A percentile compares a stretch with the other conserved stretches of the same genome.
Evolutionary conservation across 192 early-diverging fungal genomes (phyloP).

Genomic region (Entomortierella lignicola): DNA sequence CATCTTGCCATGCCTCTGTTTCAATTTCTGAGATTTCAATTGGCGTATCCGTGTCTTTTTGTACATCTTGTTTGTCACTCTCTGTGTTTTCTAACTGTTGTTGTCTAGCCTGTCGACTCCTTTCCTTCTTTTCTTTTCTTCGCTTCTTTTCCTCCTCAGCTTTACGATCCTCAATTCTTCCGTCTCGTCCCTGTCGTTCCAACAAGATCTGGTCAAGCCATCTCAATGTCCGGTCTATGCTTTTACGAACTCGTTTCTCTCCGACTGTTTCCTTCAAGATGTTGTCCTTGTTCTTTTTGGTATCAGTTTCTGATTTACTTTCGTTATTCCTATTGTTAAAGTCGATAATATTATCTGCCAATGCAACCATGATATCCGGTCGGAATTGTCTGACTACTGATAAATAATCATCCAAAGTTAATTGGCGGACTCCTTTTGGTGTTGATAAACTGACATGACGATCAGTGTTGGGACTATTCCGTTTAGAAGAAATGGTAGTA

Average conservation of each 20-base stretch:
- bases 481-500: constrained; percentile 8
- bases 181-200: constrained; percentile 28
- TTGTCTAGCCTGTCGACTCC: neutral
- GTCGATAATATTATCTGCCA: constrained; percentile 59
- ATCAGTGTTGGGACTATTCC: constrained; percentile 58
- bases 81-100: no score
- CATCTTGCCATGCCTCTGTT: constrained; percentile 30
- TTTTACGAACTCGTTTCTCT: constrained; percentile 57
- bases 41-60: neutral
- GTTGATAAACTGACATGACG: constrained; percentile 61
- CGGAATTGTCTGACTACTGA: constrained; percentile 55
- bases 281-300: neutral
- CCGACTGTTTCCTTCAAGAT: neutral
- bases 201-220: constrained; percentile 62
- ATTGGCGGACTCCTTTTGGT: constrained; percentile 61
- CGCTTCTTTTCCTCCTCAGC: constrained; percentile 30
- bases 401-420: constrained; percentile 58
- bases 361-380: constrained; percentile 57
- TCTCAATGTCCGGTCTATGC: constrained; percentile 60
- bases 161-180: constrained; percentile 12
- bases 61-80: constrained; percentile 8
- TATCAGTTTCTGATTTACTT: constrained; percentile 24
- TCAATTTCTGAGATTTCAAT: constrained; percentile 3
- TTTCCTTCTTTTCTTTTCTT: constrained; percentile 20
- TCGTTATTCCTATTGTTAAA: constrained; percentile 4